phyloP scores from a whole-genome alignment of 495 filamentous ascomycete genomes.

The Neurospora pannonica region DNA sequence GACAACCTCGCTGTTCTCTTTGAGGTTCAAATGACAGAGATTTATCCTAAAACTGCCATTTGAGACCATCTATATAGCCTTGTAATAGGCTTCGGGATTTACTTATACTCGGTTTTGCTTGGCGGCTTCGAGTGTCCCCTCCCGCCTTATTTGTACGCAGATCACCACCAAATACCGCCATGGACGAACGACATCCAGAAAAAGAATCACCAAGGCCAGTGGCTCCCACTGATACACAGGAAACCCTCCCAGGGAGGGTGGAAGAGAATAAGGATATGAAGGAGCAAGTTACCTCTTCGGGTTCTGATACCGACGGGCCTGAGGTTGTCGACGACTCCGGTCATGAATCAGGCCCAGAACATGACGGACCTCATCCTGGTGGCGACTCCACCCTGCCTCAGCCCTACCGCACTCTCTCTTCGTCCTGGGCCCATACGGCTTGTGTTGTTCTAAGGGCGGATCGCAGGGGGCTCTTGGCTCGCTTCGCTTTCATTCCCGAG shows the following conservation, averaged over 20 bases:
- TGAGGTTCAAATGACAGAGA: neutral
- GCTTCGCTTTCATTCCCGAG: conserved; percentile 71
- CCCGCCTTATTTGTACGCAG: neutral
- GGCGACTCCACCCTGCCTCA: conserved; percentile 2
- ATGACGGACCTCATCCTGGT: neutral
- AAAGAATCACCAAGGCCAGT: neutral
- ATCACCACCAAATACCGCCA: neutral
- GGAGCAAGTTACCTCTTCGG: neutral
- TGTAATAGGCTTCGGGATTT: neutral
- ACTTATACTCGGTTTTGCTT: neutral
- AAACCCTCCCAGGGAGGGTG: neutral
- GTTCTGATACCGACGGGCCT: neutral
- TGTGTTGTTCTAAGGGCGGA: conserved; percentile 52
- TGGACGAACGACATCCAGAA: neutral
- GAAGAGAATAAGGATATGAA: neutral
- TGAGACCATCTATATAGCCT: neutral
- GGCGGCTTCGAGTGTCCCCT: neutral
- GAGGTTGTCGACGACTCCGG: neutral
- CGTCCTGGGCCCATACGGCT: conserved; percentile 27
- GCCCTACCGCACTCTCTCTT: conserved; percentile 25
- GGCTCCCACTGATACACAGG: neutral
- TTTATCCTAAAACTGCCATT: neutral
- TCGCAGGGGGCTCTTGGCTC: conserved; percentile 67
- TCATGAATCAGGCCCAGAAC: neutral
- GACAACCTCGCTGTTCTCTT: neutral